Percentiles rank a stretch among this genome's conserved stretches.
These are phyloP conservation scores for Pseudocercospora macadamiae DNA, from an alignment of 2,329 filamentous ascomycete species.

Conservation along the genomic window DNA sequence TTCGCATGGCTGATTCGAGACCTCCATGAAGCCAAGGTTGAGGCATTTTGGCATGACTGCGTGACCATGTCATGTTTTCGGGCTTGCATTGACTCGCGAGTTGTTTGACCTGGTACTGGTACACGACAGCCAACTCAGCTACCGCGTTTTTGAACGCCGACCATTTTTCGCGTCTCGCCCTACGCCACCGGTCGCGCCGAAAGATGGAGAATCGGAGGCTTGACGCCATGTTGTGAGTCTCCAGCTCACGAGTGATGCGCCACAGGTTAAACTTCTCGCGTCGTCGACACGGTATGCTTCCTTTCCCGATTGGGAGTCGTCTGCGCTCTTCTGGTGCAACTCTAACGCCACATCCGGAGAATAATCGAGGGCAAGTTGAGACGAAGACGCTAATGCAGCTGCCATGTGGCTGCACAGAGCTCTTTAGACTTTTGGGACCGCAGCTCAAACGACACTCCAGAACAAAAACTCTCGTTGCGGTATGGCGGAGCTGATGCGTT, in stretches of 20 bases:
- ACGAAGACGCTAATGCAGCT: slow-evolving; percentile 2
- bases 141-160: neutral
- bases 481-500: neutral
- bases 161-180: neutral
- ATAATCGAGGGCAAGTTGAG: neutral
- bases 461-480: neutral
- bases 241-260: neutral
- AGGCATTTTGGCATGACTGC: neutral
- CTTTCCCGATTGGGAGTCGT: neutral
- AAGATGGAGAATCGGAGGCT: neutral
- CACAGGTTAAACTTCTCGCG: neutral
- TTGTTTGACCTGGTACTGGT: neutral
- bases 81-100: neutral
- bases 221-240: neutral
- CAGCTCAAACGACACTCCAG: neutral
- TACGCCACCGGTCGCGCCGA: neutral
- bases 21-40: neutral
- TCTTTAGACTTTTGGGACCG: neutral
- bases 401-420: neutral
- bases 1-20: slow-evolving; percentile 46
- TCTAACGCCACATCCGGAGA: neutral
- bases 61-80: neutral
- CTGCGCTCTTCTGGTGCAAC: neutral
- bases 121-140: neutral
- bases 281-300: neutral